Conservation (phyloP, 83 land plant species). For the Thuja plicata region DNA sequence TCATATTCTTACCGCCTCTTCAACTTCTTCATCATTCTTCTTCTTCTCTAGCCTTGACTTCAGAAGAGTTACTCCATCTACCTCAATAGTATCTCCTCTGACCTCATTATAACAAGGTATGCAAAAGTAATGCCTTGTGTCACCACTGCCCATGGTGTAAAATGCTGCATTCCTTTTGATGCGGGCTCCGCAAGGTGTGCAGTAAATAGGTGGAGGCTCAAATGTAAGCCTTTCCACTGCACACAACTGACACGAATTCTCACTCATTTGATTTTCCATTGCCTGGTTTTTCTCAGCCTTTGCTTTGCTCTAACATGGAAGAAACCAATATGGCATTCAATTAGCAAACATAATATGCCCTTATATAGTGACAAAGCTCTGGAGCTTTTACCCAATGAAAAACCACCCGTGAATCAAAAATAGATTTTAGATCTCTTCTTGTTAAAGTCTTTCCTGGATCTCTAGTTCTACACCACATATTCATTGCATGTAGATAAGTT, state of each 20-base stretch:
- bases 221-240: constrained; percentile 85
- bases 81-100: constrained; percentile 59
- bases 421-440: background rate
- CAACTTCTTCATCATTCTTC: constrained; percentile 90
- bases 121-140: constrained; percentile 77
- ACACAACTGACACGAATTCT: constrained; percentile 89
- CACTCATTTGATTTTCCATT: constrained; percentile 82
- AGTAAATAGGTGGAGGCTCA: constrained; percentile 91
- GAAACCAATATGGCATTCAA: constrained; percentile 1
- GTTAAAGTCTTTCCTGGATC: background rate
- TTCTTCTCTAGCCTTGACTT: constrained; percentile 77
- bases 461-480: constrained; percentile 16
- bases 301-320: constrained; percentile 38
- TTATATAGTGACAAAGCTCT: background rate
- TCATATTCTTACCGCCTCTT: constrained; percentile 69
- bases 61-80: constrained; percentile 57
- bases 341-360: constrained; percentile 1
- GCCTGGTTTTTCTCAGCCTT: constrained; percentile 72
- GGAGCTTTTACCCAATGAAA: background rate
- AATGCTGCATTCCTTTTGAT: constrained; percentile 85
- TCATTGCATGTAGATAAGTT: constrained; percentile 14
- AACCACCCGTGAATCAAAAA: background rate
- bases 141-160: constrained; percentile 67
- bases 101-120: constrained; percentile 83
- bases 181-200: constrained; percentile 83